Evolutionary conservation across 495 filamentous ascomycete species (phyloP).

Genomic region (Hypoxylon fuscum): DNA sequence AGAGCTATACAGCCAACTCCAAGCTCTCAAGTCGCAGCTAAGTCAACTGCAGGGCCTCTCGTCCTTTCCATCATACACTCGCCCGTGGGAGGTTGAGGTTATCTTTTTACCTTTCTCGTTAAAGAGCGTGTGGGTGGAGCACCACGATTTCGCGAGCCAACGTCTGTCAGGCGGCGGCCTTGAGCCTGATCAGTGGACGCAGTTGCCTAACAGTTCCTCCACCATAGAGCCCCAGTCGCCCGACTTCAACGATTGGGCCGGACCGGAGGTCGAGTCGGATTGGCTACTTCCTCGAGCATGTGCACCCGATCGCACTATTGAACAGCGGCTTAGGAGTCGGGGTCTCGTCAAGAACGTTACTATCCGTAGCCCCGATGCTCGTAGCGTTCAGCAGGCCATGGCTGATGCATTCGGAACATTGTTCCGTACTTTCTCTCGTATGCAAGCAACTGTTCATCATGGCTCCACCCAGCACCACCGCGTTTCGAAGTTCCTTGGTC

Average conservation of each 20-base stretch:
- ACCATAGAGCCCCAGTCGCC: slow-evolving; percentile 54
- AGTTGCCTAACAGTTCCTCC: slow-evolving; percentile 58
- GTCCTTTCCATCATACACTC: slow-evolving; percentile 61
- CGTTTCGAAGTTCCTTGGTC: slow-evolving; percentile 55
- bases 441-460: slow-evolving; percentile 44
- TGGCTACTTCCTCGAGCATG: slow-evolving; percentile 70
- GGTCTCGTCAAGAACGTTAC: slow-evolving; percentile 69
- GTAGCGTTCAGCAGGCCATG: slow-evolving; percentile 68
- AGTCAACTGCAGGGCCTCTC: slow-evolving; percentile 61
- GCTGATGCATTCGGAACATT: slow-evolving; percentile 64
- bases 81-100: slow-evolving; percentile 75
- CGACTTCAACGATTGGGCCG: slow-evolving; percentile 55
- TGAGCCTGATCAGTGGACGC: slow-evolving; percentile 66
- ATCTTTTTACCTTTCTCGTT: slow-evolving; percentile 74
- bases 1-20: slow-evolving; percentile 61
- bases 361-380: slow-evolving; percentile 65
- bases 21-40: slow-evolving; percentile 64
- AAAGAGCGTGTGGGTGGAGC: slow-evolving; percentile 67
- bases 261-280: slow-evolving; percentile 52
- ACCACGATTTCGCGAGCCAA: slow-evolving; percentile 57
- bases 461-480: slow-evolving; percentile 43
- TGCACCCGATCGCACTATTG: slow-evolving; percentile 59
- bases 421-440: slow-evolving; percentile 51
- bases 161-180: slow-evolving; percentile 49
- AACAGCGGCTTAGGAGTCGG: slow-evolving; percentile 69